Evolutionary conservation across 2,329 filamentous ascomycete species (phyloP), one percentile per base, ranked within the genome.

Genomic region (Aaosphaeria pasadenensis): DNA sequence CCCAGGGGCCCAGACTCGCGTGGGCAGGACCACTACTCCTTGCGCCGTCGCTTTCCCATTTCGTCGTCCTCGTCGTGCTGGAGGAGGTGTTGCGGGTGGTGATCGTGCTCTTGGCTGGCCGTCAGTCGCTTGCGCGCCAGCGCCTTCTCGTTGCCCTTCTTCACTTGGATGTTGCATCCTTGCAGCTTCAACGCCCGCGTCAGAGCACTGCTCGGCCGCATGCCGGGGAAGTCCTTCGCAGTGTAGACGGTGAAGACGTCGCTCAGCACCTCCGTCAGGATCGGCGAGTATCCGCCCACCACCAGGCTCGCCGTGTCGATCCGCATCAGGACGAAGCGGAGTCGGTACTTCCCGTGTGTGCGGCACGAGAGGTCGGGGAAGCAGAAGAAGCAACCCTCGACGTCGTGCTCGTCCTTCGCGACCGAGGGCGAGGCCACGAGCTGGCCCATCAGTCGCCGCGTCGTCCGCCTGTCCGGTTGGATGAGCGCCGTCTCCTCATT

Each of bases 161-260:
- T 92, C 53, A 92, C 88, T 33, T 88, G 88, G 52, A 94, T 91
- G 43, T 90, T 84, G 60, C 89, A 89, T 4, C 89, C 89, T 70
- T 92, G 89, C 59, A 87, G 78, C 67, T 89, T 89, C 48, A 94
- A 73, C 31, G 81, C 77, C 66, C 88, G 88, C 1, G 89, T 89
- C 35, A 94, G 71, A 13, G 80, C 76, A 29, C 87, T 91, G 66
- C 87, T 91, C 1, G 87, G 84, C 48, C 85, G 78, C 88, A 94
- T 94, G 5, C 89, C 89, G 0, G 88, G 87, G 51, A 94, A 94
- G 63, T 92, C 88, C 65, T 92, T 94, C 39, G 89, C 89, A 39
- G 86, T 91, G 67, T 87, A 91, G 6, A 91, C 88, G 9, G 81
- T 84, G 62, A 94, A 91, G n/a, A 84, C 74, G 11, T 88, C 82